Conservation (phyloP, 805 yeast species). For the Brettanomyces sp. region DNA sequence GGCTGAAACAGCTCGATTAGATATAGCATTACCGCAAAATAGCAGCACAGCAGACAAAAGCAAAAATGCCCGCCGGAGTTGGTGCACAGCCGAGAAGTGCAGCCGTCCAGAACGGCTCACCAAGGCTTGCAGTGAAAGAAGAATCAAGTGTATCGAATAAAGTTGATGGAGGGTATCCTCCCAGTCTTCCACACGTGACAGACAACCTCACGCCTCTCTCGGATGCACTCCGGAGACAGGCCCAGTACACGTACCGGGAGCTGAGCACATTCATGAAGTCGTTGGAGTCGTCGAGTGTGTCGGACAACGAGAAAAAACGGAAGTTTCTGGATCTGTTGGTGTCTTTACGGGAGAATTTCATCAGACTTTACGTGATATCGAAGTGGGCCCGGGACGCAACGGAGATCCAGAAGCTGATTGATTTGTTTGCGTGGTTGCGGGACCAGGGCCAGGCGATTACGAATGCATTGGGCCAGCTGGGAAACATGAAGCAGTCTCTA, state of each 20-base stretch:
- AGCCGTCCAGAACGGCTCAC: no score
- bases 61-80: no score
- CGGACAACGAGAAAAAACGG: slow-evolving; percentile 58
- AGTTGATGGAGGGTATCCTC: slow-evolving; percentile 7
- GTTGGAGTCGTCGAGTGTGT: slow-evolving; percentile 39
- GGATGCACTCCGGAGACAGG: slow-evolving; percentile 47
- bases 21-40: no score
- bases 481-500: slow-evolving; percentile 57
- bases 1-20: no score
- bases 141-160: background rate
- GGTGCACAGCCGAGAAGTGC: no score
- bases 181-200: slow-evolving; percentile 57
- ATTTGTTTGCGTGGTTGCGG: slow-evolving; percentile 79
- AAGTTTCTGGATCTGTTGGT: slow-evolving; percentile 62
- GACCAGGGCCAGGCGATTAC: slow-evolving; percentile 64
- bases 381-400: slow-evolving; percentile 80
- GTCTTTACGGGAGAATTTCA: slow-evolving; percentile 68
- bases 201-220: slow-evolving; percentile 60
- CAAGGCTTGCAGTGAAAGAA: background rate
- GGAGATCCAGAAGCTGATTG: slow-evolving; percentile 69
- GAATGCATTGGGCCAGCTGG: slow-evolving; percentile 56
- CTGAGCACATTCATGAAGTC: slow-evolving; percentile 52
- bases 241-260: slow-evolving; percentile 56
- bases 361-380: slow-evolving; percentile 73
- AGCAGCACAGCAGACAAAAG: no score